phyloP scores from a whole-genome alignment of 192 early-diverging fungal genomes.

The Coemansia reversa region DNA sequence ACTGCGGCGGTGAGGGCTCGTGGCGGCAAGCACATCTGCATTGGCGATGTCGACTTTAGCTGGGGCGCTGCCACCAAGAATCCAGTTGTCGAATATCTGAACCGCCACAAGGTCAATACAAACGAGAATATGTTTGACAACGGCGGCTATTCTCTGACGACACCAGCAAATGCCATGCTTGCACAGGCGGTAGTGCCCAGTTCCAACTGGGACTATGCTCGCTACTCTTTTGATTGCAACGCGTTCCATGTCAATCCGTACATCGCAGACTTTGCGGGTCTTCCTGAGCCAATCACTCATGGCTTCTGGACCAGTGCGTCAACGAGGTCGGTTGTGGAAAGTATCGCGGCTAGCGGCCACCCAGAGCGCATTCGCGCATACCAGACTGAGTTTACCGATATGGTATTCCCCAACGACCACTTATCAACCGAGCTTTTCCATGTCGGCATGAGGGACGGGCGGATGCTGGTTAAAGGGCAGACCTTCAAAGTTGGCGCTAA shows the following conservation, averaged over 20 bases:
- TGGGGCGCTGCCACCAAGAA: slow-evolving; percentile 70
- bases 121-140: slow-evolving; percentile 71
- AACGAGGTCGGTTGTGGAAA: slow-evolving; percentile 87
- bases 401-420: slow-evolving; percentile 83
- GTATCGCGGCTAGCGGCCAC: slow-evolving; percentile 81
- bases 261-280: slow-evolving; percentile 80
- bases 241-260: slow-evolving; percentile 91
- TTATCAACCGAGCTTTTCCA: slow-evolving; percentile 83
- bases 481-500: slow-evolving; percentile 73
- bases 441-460: slow-evolving; percentile 89
- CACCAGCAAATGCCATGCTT: neutral
- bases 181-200: slow-evolving; percentile 51
- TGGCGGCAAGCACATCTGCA: slow-evolving; percentile 38
- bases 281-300: slow-evolving; percentile 88
- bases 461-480: slow-evolving; percentile 85
- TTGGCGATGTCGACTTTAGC: slow-evolving; percentile 73
- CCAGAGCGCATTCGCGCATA: slow-evolving; percentile 79
- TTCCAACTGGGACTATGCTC: slow-evolving; percentile 78
- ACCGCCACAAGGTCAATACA: slow-evolving; percentile 66
- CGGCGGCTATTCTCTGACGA: slow-evolving; percentile 54
- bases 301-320: slow-evolving; percentile 93
- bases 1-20: too few species aligned
- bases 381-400: slow-evolving; percentile 78
- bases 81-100: slow-evolving; percentile 78
- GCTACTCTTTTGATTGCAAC: slow-evolving; percentile 79